Evolutionary conservation across 2,329 filamentous ascomycete species (phyloP).

Genomic region (Blumeria hordei): DNA sequence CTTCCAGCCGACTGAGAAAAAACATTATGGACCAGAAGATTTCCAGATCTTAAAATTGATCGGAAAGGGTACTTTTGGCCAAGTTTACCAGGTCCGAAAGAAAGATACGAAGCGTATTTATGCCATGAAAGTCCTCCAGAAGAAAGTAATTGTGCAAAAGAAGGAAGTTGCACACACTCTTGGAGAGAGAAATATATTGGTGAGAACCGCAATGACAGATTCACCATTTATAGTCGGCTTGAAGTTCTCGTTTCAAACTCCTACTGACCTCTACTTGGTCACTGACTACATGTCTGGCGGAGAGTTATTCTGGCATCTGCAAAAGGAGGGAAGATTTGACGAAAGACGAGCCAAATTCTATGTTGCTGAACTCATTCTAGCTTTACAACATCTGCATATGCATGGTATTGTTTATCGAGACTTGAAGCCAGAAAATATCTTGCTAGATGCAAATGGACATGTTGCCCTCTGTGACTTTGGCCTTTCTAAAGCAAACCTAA

Average conservation of each 20-base stretch:
- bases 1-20: slow-evolving; percentile 73
- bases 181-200: slow-evolving; percentile 88
- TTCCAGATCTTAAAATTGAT: slow-evolving; percentile 93
- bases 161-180: slow-evolving; percentile 96
- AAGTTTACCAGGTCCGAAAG: slow-evolving; percentile 96
- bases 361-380: slow-evolving; percentile 88
- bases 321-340: slow-evolving; percentile 88
- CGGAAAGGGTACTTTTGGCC: slow-evolving; percentile 92
- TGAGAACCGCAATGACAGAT: slow-evolving; percentile 83
- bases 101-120: slow-evolving; percentile 91
- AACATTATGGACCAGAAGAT: slow-evolving; percentile 79
- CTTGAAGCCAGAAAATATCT: slow-evolving; percentile 90
- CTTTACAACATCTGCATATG: slow-evolving; percentile 81
- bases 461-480: slow-evolving; percentile 97
- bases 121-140: slow-evolving; percentile 96
- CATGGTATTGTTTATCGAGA: slow-evolving; percentile 97
- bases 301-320: slow-evolving; percentile 94
- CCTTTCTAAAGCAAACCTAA: slow-evolving; percentile 87
- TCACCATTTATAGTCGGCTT: slow-evolving; percentile 94
- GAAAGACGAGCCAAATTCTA: slow-evolving; percentile 95
- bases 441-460: slow-evolving; percentile 89
- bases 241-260: slow-evolving; percentile 97
- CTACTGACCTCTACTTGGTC: slow-evolving; percentile 89
- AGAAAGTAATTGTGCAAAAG: slow-evolving; percentile 99
- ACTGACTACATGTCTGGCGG: slow-evolving; percentile 99